These are phyloP conservation scores for Pittosporum tobira DNA, from an alignment of 129 eudicot species.

Conservation along the genomic window DNA sequence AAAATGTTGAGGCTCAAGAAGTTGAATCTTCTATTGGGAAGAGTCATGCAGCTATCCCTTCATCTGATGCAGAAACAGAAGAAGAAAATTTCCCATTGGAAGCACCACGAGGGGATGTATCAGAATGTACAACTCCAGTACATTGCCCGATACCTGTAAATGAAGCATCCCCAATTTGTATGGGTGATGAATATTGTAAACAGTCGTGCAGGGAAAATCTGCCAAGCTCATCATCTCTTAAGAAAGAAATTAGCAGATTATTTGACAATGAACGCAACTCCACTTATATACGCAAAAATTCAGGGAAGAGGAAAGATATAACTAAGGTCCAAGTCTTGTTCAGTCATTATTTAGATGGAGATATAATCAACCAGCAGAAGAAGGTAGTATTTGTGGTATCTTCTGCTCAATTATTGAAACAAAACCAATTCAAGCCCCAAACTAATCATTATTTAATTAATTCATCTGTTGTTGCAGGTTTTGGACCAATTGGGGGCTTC, in stretches of 20 bases:
- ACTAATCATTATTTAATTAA: background rate
- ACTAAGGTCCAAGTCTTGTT: constrained; percentile 48
- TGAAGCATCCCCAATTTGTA: constrained; percentile 61
- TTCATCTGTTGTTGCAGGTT: constrained; percentile 32
- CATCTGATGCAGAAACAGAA: no score
- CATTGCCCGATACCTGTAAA: constrained; percentile 34
- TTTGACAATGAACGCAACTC: constrained; percentile 17
- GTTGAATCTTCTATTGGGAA: constrained; percentile 4
- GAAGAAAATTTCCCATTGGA: no score
- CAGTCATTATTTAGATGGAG: constrained; percentile 73
- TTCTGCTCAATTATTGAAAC: background rate
- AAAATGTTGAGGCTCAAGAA: constrained; percentile 1
- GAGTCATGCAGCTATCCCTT: constrained; percentile 8
- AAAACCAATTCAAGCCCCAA: constrained; percentile 2
- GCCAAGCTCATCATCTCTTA: constrained; percentile 30
- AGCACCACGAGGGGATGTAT: constrained; percentile 21
- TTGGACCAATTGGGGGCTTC: constrained; percentile 56
- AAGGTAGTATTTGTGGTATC: constrained; percentile 28
- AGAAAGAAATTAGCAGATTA: constrained; percentile 39
- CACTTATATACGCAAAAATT: constrained; percentile 26
- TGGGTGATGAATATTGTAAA: constrained; percentile 75
- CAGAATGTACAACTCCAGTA: constrained; percentile 42
- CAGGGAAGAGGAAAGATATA: constrained; percentile 52
- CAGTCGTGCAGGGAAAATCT: constrained; percentile 48
- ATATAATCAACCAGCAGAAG: no score